Evolutionary conservation across 352 stramenopile genomes (phyloP).

Genomic region (Albugo candida): DNA sequence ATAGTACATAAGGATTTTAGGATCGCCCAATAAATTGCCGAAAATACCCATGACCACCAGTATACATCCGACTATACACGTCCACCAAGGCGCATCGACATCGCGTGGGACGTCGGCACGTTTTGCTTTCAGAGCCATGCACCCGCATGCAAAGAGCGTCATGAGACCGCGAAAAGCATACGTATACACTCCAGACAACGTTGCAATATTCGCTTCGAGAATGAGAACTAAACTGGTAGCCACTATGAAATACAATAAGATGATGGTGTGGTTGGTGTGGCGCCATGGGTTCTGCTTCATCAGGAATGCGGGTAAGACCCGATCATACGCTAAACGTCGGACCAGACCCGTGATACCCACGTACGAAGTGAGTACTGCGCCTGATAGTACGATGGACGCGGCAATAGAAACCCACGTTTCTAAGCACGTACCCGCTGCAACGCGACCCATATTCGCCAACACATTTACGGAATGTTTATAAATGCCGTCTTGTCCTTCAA

Average conservation of each 20-base stretch:
- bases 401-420: slow-evolving; percentile 44
- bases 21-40: slow-evolving; percentile 24
- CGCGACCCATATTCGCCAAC: slow-evolving; percentile 38
- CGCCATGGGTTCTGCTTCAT: slow-evolving; percentile 33
- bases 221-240: slow-evolving; percentile 41
- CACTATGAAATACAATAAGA: slow-evolving; percentile 44
- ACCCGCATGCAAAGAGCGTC: slow-evolving; percentile 57
- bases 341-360: slow-evolving; percentile 58
- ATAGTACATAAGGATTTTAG: slow-evolving; percentile 27
- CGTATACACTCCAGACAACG: slow-evolving; percentile 63
- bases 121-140: slow-evolving; percentile 75
- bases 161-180: slow-evolving; percentile 72
- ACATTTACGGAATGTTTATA: slow-evolving; percentile 32
- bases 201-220: slow-evolving; percentile 45
- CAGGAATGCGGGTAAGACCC: slow-evolving; percentile 30
- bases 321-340: slow-evolving; percentile 46
- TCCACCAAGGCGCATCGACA: slow-evolving; percentile 29
- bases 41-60: slow-evolving; percentile 27
- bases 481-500: slow-evolving; percentile 30
- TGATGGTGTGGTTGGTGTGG: slow-evolving; percentile 58
- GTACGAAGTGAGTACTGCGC: slow-evolving; percentile 73
- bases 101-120: slow-evolving; percentile 47
- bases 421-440: slow-evolving; percentile 17
- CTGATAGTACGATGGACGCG: slow-evolving; percentile 71
- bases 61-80: slow-evolving; percentile 18